Conservation (phyloP, 2,329 filamentous ascomycete species). For the Botrytis medusae region DNA sequence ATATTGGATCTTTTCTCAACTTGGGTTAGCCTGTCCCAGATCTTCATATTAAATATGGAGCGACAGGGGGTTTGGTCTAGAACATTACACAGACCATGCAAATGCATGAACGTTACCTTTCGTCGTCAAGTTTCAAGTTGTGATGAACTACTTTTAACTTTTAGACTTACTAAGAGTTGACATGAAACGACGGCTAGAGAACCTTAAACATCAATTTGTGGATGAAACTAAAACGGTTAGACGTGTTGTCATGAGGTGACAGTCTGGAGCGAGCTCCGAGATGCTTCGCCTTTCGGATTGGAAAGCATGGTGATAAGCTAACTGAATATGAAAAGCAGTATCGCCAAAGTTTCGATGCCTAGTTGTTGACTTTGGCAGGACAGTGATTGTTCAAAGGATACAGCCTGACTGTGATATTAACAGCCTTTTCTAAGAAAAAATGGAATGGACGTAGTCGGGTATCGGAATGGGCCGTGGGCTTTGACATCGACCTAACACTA, state of each 20-base stretch:
- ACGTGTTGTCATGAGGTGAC: neutral
- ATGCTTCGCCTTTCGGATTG: neutral
- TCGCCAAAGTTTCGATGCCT: neutral
- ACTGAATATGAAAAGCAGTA: neutral
- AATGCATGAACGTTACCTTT: constrained; percentile 11
- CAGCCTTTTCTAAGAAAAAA: neutral
- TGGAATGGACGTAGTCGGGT: neutral
- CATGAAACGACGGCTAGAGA: neutral
- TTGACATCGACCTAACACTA: neutral
- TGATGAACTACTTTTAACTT: neutral
- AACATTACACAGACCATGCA: constrained; percentile 1
- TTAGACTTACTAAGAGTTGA: neutral
- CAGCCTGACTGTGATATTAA: no score
- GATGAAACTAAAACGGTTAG: neutral
- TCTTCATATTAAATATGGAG: neutral
- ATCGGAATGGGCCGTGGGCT: neutral
- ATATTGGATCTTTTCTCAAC: constrained; percentile 1
- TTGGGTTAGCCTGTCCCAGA: neutral
- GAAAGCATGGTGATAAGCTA: neutral
- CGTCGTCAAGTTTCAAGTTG: neutral
- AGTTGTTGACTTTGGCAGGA: neutral
- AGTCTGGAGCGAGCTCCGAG: neutral
- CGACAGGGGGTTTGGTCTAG: neutral
- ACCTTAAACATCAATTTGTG: neutral
- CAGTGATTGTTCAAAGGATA: neutral